Conservation (phyloP, 192 early-diverging fungal species). For the Coemansia umbellata region DNA sequence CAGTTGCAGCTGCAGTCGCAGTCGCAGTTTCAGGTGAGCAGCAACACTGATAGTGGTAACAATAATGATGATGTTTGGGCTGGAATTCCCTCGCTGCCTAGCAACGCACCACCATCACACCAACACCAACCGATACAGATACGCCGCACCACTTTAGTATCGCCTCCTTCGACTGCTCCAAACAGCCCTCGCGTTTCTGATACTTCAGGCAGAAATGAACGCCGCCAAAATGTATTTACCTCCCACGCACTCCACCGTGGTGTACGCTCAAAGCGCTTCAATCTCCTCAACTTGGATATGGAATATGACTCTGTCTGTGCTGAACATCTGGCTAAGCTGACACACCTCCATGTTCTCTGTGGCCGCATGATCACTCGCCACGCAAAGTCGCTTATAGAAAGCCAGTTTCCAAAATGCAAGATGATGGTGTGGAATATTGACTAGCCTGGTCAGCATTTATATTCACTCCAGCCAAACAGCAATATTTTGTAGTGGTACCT, state of each 20-base stretch:
- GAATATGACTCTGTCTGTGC: constrained; percentile 49
- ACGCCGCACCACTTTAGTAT: background rate
- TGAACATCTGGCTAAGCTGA: constrained; percentile 38
- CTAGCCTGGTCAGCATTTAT: constrained; percentile 7
- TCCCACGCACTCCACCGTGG: constrained; percentile 41
- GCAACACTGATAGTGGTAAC: background rate
- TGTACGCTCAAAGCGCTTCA: constrained; percentile 43
- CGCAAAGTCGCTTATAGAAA: constrained; percentile 46
- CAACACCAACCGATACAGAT: background rate
- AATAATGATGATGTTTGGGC: constrained; percentile 34
- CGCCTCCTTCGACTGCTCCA: constrained; percentile 30
- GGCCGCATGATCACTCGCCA: constrained; percentile 48
- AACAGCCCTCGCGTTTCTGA: constrained; percentile 25
- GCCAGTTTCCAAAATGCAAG: constrained; percentile 49
- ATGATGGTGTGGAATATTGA: constrained; percentile 52
- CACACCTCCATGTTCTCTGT: constrained; percentile 37
- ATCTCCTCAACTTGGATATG: constrained; percentile 50
- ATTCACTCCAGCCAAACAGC: too few species aligned
- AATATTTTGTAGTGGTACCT: too few species aligned
- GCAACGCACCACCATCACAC: constrained; percentile 18
- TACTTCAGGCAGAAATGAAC: background rate
- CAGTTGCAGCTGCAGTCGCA: too few species aligned
- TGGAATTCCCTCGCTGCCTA: constrained; percentile 32
- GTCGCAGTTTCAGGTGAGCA: too few species aligned
- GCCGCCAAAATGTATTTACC: constrained; percentile 32